Percentiles rank a stretch among this genome's conserved stretches.
phyloP scores from a whole-genome alignment of 768 basidiomycete genomes.

The Dendrothele bispora region DNA sequence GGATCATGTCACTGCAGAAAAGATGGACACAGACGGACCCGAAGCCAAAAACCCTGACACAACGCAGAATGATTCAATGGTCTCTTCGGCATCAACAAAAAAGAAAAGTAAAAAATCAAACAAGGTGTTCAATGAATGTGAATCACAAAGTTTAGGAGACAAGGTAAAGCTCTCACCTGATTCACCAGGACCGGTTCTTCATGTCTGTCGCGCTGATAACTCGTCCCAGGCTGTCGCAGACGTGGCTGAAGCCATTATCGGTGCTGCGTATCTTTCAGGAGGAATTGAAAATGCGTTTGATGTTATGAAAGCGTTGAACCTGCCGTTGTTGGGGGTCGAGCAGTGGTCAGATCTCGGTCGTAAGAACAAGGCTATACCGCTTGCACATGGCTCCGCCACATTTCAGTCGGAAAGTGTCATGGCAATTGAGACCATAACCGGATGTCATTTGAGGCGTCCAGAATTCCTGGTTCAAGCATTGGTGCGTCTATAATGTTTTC shows the following conservation, averaged over 20 bases:
- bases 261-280: slow-evolving; percentile 75
- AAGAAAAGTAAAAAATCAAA: slow-evolving; percentile 22
- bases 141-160: slow-evolving; percentile 63
- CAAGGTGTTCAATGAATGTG: slow-evolving; percentile 26
- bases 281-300: slow-evolving; percentile 67
- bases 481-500: slow-evolving; percentile 39
- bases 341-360: slow-evolving; percentile 72
- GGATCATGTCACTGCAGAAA: neutral
- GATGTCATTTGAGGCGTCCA: slow-evolving; percentile 59
- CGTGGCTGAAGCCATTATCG: slow-evolving; percentile 82
- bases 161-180: slow-evolving; percentile 64
- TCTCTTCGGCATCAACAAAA: neutral
- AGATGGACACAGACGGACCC: neutral
- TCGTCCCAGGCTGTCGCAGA: slow-evolving; percentile 70
- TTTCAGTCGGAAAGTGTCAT: slow-evolving; percentile 47
- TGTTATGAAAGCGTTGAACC: slow-evolving; percentile 60
- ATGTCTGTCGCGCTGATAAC: slow-evolving; percentile 3
- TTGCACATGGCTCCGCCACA: slow-evolving; percentile 44
- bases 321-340: slow-evolving; percentile 64
- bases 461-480: slow-evolving; percentile 72
- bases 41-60: neutral
- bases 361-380: slow-evolving; percentile 40
- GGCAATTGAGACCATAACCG: slow-evolving; percentile 63
- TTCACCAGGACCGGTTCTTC: no score
- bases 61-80: neutral